Evolutionary conservation across 345 rosid genomes (phyloP).

Genomic region (Citrus unshiu): DNA sequence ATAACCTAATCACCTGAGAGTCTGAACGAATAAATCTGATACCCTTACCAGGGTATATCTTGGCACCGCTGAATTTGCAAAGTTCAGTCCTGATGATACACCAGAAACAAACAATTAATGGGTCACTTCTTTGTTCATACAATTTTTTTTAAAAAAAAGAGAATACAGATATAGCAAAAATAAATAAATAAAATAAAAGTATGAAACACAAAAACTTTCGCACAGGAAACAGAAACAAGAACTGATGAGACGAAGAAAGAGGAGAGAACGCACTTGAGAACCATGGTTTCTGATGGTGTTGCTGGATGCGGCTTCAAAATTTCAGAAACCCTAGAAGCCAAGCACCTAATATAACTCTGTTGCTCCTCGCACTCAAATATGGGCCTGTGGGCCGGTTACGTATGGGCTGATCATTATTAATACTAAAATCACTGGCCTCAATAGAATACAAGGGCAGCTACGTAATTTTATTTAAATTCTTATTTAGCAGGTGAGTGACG

Average conservation of each 20-base stretch:
- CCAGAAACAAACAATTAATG: neutral
- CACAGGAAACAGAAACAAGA: neutral
- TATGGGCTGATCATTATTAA: neutral
- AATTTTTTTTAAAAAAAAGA: no score
- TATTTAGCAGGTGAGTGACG: no score
- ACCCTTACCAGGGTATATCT: constrained; percentile 73
- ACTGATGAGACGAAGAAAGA: neutral
- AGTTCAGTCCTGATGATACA: constrained; percentile 47
- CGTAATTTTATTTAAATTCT: no score
- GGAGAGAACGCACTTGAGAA: constrained; percentile 37
- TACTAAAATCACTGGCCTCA: no score
- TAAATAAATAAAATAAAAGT: neutral
- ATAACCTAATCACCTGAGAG: constrained; percentile 48
- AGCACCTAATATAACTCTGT: neutral
- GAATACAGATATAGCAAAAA: no score
- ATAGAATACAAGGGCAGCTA: no score
- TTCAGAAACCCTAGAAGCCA: constrained; percentile 17
- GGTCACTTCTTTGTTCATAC: neutral
- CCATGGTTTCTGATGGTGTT: constrained; percentile 29
- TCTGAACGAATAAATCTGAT: constrained; percentile 69
- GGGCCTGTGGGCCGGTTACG: neutral
- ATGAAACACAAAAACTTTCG: neutral
- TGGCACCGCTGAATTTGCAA: constrained; percentile 70
- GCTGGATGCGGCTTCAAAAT: constrained; percentile 2
- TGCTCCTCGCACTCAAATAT: no score